Conservation (phyloP, 225 moss, liverwort and hornwort species). For the Rhytidiadelphus loreus region DNA sequence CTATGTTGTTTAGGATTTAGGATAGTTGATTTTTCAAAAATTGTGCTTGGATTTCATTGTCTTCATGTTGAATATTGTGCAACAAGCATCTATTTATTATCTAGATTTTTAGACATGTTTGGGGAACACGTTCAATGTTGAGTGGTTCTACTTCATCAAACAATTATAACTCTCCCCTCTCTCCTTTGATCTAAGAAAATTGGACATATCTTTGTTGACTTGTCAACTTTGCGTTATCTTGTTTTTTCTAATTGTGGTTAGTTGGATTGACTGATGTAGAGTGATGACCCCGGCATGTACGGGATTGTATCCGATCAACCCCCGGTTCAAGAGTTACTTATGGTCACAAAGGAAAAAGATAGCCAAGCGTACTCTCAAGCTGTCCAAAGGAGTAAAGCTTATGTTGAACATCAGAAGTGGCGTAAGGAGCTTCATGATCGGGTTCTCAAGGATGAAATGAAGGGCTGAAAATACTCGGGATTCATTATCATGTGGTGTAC, state of each 20-base stretch:
- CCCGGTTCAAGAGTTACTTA: not conserved
- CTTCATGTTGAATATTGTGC: not conserved
- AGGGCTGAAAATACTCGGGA: not conserved
- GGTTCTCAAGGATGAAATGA: not conserved
- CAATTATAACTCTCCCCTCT: not conserved
- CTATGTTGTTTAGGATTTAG: fast-evolving
- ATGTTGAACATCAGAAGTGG: not conserved
- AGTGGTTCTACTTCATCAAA: not conserved
- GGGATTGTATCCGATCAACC: slow-evolving; percentile 5
- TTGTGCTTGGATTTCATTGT: too few relatives aligned
- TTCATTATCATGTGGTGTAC: fast-evolving
- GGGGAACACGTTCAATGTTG: too few relatives aligned
- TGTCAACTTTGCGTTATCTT: not conserved
- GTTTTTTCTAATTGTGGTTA: not conserved
- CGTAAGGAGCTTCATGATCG: slow-evolving; percentile 1
- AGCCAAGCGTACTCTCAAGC: not conserved
- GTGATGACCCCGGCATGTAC: not conserved
- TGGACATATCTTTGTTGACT: not conserved
- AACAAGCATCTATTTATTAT: not conserved
- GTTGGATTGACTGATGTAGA: not conserved
- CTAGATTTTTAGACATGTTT: fast-evolving
- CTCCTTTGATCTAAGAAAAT: fast-evolving
- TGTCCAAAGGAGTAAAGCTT: not conserved
- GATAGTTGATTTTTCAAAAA: not conserved
- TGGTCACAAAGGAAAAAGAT: not conserved